Conservation (phyloP, 768 basidiomycete genomes). For the Lactarius hengduanensis region DNA sequence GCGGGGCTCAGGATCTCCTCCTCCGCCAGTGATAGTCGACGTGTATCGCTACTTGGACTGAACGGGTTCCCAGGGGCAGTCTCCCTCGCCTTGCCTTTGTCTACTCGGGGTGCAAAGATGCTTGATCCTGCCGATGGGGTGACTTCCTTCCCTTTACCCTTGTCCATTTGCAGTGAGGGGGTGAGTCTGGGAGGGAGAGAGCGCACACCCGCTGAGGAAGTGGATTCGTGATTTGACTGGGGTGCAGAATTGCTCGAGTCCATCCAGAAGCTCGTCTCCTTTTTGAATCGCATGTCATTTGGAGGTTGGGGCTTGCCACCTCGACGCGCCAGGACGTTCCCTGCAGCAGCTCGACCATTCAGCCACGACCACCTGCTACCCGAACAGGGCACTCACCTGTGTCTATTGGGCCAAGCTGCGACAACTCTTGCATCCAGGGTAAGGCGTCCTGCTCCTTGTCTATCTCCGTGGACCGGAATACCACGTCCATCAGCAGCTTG, state of each 20-base stretch:
- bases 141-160: slow-evolving; percentile 4
- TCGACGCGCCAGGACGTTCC: background rate
- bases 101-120: background rate
- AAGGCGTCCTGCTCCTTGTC: background rate
- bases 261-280: slow-evolving; percentile 17
- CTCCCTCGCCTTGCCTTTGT: slow-evolving; percentile 12
- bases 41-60: background rate
- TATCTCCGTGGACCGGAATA: slow-evolving; percentile 11
- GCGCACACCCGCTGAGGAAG: background rate
- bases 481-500: slow-evolving; percentile 12
- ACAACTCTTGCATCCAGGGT: slow-evolving; percentile 14
- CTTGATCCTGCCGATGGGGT: background rate
- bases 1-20: slow-evolving; percentile 21
- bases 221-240: background rate
- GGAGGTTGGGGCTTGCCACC: background rate
- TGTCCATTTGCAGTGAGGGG: background rate
- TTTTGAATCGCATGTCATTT: background rate
- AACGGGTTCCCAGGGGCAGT: background rate
- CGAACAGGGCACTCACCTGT: background rate
- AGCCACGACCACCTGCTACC: background rate
- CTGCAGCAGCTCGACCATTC: background rate
- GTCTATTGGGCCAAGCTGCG: background rate
- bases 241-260: background rate
- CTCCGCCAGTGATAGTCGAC: background rate
- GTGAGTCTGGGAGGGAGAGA: background rate